These are phyloP conservation scores for Serendipita vermifera DNA, from an alignment of 768 basidiomycete genomes.

Conservation along the genomic window DNA sequence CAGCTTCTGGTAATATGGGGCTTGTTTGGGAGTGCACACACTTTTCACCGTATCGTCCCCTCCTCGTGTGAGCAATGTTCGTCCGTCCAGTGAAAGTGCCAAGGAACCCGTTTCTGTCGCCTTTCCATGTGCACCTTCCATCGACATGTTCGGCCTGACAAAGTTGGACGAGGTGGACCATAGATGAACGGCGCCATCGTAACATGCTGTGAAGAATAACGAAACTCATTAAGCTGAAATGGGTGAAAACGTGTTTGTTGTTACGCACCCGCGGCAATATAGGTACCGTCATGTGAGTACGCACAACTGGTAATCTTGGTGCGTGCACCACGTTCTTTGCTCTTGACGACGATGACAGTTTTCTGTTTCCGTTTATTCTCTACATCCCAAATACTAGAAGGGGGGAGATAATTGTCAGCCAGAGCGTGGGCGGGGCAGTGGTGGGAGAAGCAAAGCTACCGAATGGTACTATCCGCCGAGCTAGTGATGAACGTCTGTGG, in stretches of 20 bases:
- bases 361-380: conserved; percentile 91
- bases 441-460: conserved; percentile 32
- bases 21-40: conserved; percentile 32
- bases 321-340: conserved; percentile 85
- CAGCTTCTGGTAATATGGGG: not conserved
- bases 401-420: not conserved
- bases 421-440: not conserved
- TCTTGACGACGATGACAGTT: conserved; percentile 90
- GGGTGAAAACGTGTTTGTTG: conserved; percentile 6
- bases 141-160: conserved; percentile 73
- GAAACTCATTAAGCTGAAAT: not conserved
- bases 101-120: conserved; percentile 77
- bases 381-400: conserved; percentile 81
- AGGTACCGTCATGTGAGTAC: conserved; percentile 79
- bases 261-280: conserved; percentile 72
- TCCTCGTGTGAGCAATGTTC: conserved; percentile 74
- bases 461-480: conserved; percentile 91
- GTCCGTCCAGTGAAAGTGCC: conserved; percentile 78
- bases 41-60: conserved; percentile 93
- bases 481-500: conserved; percentile 74
- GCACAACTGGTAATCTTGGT: conserved; percentile 81
- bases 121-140: conserved; percentile 80
- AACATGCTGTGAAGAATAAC: conserved; percentile 45
- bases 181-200: conserved; percentile 85
- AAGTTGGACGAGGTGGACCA: conserved; percentile 92